Conservation (phyloP, 2,329 filamentous ascomycete species). For the Paradendryphiella salina region DNA sequence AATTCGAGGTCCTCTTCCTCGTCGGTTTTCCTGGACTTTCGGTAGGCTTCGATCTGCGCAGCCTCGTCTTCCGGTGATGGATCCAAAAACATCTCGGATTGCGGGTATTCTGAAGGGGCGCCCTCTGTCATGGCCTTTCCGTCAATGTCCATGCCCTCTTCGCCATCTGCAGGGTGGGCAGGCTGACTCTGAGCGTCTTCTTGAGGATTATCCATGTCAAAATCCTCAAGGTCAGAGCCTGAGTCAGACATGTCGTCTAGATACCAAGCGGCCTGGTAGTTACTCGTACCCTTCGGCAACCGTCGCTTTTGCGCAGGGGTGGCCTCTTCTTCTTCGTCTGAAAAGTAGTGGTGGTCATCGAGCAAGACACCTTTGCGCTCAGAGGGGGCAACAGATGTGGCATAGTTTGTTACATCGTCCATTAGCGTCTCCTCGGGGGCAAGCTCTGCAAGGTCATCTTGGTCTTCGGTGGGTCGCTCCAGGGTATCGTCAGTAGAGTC, state of each 20-base stretch:
- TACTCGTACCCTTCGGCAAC: constrained; percentile 87
- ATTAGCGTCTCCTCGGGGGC: constrained; percentile 85
- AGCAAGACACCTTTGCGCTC: constrained; percentile 81
- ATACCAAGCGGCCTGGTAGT: constrained; percentile 94
- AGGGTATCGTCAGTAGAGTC: constrained; percentile 65
- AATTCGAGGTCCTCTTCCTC: constrained; percentile 91
- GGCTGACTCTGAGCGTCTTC: constrained; percentile 58
- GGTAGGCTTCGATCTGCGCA: constrained; percentile 78
- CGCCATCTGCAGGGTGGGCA: constrained; percentile 76
- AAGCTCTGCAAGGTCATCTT: constrained; percentile 78
- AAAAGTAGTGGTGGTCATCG: constrained; percentile 98
- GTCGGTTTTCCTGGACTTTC: constrained; percentile 75
- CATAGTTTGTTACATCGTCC: constrained; percentile 64
- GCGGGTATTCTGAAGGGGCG: constrained; percentile 84
- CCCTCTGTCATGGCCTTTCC: constrained; percentile 70
- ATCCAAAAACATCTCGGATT: constrained; percentile 89
- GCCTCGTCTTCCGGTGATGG: constrained; percentile 80
- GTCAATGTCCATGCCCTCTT: constrained; percentile 63
- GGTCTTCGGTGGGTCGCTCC: constrained; percentile 74
- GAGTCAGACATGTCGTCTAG: constrained; percentile 79
- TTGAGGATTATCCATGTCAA: constrained; percentile 63
- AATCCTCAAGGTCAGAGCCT: constrained; percentile 74
- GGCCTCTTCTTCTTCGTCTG: constrained; percentile 73
- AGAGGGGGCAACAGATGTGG: constrained; percentile 52
- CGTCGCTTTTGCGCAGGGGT: constrained; percentile 67